Percentiles rank a stretch among this genome's conserved stretches.
phyloP scores from a whole-genome alignment of 192 early-diverging fungal genomes.

The Mortierella antarctica region DNA sequence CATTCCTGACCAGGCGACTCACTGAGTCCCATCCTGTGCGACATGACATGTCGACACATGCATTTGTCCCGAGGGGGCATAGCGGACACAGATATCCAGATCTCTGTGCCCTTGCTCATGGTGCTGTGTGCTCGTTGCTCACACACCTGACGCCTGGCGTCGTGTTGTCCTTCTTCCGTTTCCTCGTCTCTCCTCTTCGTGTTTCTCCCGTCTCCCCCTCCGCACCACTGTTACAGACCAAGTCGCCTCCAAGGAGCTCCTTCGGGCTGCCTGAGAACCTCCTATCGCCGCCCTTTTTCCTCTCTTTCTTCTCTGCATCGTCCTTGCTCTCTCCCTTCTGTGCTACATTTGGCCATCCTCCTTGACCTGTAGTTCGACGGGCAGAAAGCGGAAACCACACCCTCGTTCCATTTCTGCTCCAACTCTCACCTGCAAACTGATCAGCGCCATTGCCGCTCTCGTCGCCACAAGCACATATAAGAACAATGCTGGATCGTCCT shows the following conservation, averaged over 20 bases:
- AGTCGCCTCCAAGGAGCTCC: too few species aligned
- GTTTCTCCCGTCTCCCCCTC: not conserved
- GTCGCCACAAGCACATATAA: too few species aligned
- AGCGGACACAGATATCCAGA: too few species aligned
- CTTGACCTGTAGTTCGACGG: too few species aligned
- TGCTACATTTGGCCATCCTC: not conserved
- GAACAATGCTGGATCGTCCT: slow-evolving; percentile 27
- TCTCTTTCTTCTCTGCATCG: not conserved
- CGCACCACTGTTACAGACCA: too few species aligned
- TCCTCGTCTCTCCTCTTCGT: not conserved
- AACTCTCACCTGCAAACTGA: not conserved
- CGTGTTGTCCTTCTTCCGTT: too few species aligned
- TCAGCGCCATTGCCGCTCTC: too few species aligned
- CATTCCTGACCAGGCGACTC: too few species aligned
- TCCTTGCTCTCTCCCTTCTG: not conserved
- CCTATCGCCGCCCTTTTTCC: not conserved
- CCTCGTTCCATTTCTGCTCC: not conserved
- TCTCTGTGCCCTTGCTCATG: too few species aligned
- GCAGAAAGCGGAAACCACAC: too few species aligned
- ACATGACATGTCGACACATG: not conserved
- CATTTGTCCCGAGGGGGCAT: not conserved
- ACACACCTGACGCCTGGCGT: too few species aligned
- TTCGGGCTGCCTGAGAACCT: not conserved
- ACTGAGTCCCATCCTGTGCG: not conserved
- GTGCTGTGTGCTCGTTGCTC: too few species aligned